These are phyloP conservation scores for Ceratocystis albifundus DNA, from an alignment of 2,329 filamentous ascomycete species.

Conservation along the genomic window DNA sequence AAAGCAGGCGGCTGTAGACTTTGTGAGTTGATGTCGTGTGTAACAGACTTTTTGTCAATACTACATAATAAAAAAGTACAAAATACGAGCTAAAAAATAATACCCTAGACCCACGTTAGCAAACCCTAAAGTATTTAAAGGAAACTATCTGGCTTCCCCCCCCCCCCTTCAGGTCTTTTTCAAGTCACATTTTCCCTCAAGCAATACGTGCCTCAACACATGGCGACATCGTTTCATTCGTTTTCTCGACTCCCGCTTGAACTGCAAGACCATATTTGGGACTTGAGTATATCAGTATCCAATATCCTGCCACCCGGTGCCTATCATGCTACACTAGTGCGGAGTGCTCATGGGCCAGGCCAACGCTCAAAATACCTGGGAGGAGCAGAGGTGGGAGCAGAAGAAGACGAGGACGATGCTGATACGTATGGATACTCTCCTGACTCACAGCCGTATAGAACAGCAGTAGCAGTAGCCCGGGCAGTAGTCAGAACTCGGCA, in stretches of 20 bases:
- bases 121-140: background rate
- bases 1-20: background rate
- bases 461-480: background rate
- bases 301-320: slow-evolving; percentile 5
- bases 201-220: slow-evolving; percentile 4
- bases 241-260: slow-evolving; percentile 19
- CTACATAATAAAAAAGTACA: background rate
- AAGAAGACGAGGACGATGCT: slow-evolving; percentile 1
- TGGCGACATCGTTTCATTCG: slow-evolving; percentile 15
- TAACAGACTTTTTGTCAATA: background rate
- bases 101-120: background rate
- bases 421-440: background rate
- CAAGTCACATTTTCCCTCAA: background rate
- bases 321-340: slow-evolving; percentile 19
- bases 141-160: background rate
- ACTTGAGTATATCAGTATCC: background rate
- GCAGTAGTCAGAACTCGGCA: background rate
- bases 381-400: background rate
- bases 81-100: background rate
- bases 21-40: background rate
- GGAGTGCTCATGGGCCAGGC: slow-evolving; percentile 5
- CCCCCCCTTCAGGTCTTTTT: background rate
- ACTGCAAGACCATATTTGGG: slow-evolving; percentile 20
- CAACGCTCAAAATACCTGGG: background rate
- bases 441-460: background rate